Percentiles rank a stretch among this genome's conserved stretches.
Evolutionary conservation across 352 stramenopile species (phyloP).

Genomic region (Stramenopiles sp.): DNA sequence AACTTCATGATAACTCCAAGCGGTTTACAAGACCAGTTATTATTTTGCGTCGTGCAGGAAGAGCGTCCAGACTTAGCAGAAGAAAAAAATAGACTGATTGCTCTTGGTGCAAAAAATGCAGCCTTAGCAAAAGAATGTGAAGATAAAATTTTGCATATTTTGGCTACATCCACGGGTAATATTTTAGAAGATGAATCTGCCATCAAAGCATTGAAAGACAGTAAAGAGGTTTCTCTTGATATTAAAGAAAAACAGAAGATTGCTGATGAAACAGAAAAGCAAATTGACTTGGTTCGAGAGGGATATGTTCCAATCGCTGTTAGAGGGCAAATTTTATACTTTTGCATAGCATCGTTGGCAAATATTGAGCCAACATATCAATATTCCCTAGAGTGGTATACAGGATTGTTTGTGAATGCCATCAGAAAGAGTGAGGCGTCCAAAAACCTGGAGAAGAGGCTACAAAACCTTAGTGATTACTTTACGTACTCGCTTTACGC

Average conservation of each 20-base stretch:
- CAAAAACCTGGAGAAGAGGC: constrained; percentile 41
- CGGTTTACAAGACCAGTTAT: constrained; percentile 70
- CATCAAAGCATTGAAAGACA: constrained; percentile 76
- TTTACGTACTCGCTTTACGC: constrained; percentile 83
- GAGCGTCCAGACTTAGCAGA: constrained; percentile 72
- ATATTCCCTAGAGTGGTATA: constrained; percentile 80
- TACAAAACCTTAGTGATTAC: constrained; percentile 78
- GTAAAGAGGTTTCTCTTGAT: constrained; percentile 70
- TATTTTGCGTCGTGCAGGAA: constrained; percentile 70
- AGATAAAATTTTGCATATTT: constrained; percentile 73
- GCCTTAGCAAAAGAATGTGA: constrained; percentile 73
- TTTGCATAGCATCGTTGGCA: constrained; percentile 81
- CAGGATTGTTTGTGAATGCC: constrained; percentile 76
- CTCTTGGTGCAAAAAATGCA: constrained; percentile 70
- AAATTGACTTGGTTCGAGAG: constrained; percentile 73
- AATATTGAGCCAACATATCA: constrained; percentile 91
- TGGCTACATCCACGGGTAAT: constrained; percentile 66
- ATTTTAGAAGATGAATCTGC: constrained; percentile 75
- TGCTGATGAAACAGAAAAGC: constrained; percentile 77
- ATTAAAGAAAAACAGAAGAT: constrained; percentile 79
- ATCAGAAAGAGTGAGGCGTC: constrained; percentile 62
- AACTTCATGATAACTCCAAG: constrained; percentile 87
- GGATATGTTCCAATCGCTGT: constrained; percentile 69
- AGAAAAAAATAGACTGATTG: constrained; percentile 72
- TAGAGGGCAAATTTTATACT: constrained; percentile 77